Percentiles rank a stretch among this genome's conserved stretches.
These are phyloP conservation scores for Cutaneotrichosporon sp. DNA, from an alignment of 1,284 basidiomycete genomes.

Conservation along the genomic window DNA sequence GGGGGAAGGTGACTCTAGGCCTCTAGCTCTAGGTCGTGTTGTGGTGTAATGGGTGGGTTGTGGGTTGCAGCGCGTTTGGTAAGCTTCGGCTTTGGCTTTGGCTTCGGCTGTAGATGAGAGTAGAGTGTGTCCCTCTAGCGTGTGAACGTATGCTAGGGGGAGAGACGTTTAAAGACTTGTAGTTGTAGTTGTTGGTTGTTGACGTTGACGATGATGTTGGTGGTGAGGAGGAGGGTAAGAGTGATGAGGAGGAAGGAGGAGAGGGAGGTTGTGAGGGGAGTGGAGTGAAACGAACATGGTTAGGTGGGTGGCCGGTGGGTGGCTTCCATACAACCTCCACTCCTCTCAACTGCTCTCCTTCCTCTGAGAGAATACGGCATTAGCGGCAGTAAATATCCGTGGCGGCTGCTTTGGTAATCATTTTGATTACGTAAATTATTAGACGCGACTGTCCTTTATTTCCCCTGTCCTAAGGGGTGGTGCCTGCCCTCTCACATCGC, in stretches of 20 bases:
- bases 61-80: no score
- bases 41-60: background rate
- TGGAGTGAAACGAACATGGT: no score
- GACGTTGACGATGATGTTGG: background rate
- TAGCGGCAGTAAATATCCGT: background rate
- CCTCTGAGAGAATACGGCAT: no score
- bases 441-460: background rate
- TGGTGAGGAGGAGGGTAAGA: background rate
- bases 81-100: no score
- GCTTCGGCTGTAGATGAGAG: background rate
- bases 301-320: no score
- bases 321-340: no score
- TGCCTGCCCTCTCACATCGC: background rate
- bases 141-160: background rate
- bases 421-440: constrained; percentile 8
- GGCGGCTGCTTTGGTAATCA: background rate
- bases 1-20: background rate
- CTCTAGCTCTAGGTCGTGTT: background rate
- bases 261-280: background rate
- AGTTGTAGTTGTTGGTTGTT: background rate
- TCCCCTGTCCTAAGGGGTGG: background rate
- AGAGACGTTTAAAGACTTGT: no score
- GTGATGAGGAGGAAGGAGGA: background rate
- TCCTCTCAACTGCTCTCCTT: no score
- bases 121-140: background rate